These are phyloP conservation scores for Fusarium sp. DNA, from an alignment of 2,329 filamentous ascomycete genomes.

Conservation along the genomic window DNA sequence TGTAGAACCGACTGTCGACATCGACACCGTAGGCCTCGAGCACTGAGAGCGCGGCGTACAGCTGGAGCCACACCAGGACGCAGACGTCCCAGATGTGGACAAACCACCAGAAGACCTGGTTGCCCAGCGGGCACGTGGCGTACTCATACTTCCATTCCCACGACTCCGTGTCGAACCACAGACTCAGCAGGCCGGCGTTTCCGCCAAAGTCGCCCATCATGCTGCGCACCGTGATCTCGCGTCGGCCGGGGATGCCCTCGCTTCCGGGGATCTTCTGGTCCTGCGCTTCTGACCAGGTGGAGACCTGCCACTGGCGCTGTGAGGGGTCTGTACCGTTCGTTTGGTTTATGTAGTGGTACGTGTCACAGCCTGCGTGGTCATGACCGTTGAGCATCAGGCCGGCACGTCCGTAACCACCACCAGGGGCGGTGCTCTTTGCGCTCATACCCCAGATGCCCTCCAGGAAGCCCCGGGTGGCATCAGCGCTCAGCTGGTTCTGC, in stretches of 20 bases:
- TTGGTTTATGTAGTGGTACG: constrained; percentile 83
- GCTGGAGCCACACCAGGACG: constrained; percentile 52
- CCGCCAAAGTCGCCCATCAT: constrained; percentile 99
- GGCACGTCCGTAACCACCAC: constrained; percentile 73
- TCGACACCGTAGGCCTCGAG: constrained; percentile 53
- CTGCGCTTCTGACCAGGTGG: constrained; percentile 62
- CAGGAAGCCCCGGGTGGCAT: constrained; percentile 80
- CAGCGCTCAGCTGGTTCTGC: constrained; percentile 87
- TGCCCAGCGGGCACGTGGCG: constrained; percentile 80
- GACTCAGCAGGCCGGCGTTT: constrained; percentile 87
- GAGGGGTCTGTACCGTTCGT: constrained; percentile 57
- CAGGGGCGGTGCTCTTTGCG: constrained; percentile 69
- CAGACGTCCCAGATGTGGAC: constrained; percentile 80
- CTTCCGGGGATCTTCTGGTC: constrained; percentile 57
- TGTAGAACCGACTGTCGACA: constrained; percentile 49
- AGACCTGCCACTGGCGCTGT: constrained; percentile 65
- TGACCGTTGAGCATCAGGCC: constrained; percentile 93
- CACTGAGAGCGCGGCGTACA: constrained; percentile 45
- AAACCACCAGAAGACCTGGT: constrained; percentile 95
- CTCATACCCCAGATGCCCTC: constrained; percentile 87
- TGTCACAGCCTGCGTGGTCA: constrained; percentile 95
- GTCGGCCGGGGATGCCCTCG: constrained; percentile 70
- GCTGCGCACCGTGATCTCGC: constrained; percentile 93
- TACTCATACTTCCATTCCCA: constrained; percentile 89
- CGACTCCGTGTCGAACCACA: constrained; percentile 83